Conservation (phyloP, 441 rosid species). For the Euphorbia celastroides region DNA sequence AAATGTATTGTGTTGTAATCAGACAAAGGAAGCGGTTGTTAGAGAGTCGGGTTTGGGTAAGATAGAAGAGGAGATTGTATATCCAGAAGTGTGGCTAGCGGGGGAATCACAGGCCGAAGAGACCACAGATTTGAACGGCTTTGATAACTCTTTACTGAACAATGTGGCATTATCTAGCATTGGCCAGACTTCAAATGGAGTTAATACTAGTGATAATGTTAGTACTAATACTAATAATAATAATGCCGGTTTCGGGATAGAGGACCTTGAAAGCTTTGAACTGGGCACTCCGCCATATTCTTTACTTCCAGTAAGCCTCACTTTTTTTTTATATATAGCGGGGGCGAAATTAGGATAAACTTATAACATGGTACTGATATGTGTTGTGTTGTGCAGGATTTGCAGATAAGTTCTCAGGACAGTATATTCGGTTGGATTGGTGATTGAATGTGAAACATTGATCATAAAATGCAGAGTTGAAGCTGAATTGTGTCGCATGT, state of each 20-base stretch:
- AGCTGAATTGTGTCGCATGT: not conserved
- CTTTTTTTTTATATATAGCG: not conserved
- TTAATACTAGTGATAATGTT: no score
- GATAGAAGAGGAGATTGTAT: constrained; percentile 24
- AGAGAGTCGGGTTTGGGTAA: constrained; percentile 25
- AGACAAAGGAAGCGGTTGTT: constrained; percentile 32
- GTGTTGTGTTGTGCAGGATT: constrained; percentile 36
- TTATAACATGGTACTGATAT: not conserved
- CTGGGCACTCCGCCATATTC: constrained; percentile 75
- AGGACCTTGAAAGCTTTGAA: constrained; percentile 61
- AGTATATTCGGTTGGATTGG: constrained; percentile 64
- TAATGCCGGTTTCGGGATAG: constrained; percentile 28
- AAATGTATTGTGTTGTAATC: constrained; percentile 15
- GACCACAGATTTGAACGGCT: constrained; percentile 24
- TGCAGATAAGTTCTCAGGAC: constrained; percentile 71
- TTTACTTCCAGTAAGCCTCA: constrained; percentile 47
- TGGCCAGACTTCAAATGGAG: constrained; percentile 16
- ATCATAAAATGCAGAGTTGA: not conserved
- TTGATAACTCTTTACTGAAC: constrained; percentile 43
- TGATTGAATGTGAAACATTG: constrained; percentile 6
- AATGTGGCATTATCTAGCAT: constrained; percentile 15
- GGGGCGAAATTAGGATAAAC: not conserved
- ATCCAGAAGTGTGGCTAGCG: constrained; percentile 36
- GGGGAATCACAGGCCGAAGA: constrained; percentile 67
- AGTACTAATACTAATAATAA: constrained; percentile 14